Base-by-base conservation (phyloP, 192 early-diverging fungal species). In the Backusella luteola region DNA sequence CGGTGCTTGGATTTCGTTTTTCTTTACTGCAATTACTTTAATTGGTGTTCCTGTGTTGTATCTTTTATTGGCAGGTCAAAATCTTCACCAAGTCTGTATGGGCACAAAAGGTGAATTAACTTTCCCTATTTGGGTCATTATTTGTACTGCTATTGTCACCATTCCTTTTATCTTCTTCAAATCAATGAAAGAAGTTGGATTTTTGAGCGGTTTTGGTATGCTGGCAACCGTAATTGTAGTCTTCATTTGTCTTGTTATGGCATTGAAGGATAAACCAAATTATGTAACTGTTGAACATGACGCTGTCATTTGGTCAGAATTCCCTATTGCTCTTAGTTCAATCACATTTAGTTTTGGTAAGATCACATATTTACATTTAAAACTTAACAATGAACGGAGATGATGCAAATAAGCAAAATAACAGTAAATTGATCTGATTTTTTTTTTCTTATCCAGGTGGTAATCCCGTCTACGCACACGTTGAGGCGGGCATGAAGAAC, bases 391-490 rank as follows among this genome's bases (percentile, higher is more conserved):
- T 49, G 46, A n/a, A 6, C 46, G 17, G 17, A 49, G n/a, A 49
- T 49, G 19, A 49, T n/a, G 46, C 19, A 49, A 44, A n/a, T 6
- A 63, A 46, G 17, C 46, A 63, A 59, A 26, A 11, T 2, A 23
- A 11, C n/a, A 59, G 23, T 26, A 59, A 56, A 63, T 23, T 63
- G 56, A 63, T 26, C 56, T 29, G n/a, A 59, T 2, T 5, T 26
- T 19, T 32, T 71, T 34, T 35, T 44, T 76, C 32, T 32, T 32
- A 32, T 32, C 32, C 32, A 81, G 80, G 72, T 39, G 94, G 93
- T 5, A 93, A 93, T 32, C 91, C 90, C 23, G 91, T 94, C 9
- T 96, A 94, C 67, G 90, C 94, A 2, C 92, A 96, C 72, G 89
- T 94, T 4, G 92, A 96, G 73, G 84, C 87, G 1, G 84, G 88